Percentiles rank a stretch among this genome's conserved stretches.
Conservation (phyloP, 2,329 filamentous ascomycete genomes). For the Colletotrichum horii region DNA sequence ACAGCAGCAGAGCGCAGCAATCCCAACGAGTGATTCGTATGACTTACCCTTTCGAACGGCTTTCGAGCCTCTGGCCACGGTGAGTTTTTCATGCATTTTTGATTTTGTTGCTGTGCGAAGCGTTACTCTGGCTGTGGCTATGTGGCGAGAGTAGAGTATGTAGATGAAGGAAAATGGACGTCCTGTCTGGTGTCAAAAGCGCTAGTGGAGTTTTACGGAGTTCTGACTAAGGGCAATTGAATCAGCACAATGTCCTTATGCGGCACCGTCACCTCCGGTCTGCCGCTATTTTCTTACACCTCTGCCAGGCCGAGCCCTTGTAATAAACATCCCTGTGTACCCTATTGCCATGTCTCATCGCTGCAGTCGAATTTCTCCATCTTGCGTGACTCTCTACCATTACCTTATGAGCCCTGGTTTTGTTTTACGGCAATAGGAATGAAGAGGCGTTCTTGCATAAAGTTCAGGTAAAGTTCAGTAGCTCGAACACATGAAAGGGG, state of each 20-base stretch:
- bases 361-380: not conserved
- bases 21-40: not conserved
- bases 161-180: not conserved
- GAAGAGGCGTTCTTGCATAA: not conserved
- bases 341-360: not conserved
- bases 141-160: not conserved
- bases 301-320: not conserved
- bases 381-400: not conserved
- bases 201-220: not conserved
- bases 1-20: not conserved
- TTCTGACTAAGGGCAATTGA: not conserved
- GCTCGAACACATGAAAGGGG: not conserved
- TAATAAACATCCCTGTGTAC: not conserved
- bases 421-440: not conserved
- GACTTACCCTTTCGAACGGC: constrained; percentile 10
- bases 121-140: not conserved
- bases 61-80: constrained; percentile 1
- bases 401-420: not conserved
- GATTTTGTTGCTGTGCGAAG: not conserved
- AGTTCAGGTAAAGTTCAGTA: not conserved
- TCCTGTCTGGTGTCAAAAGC: not conserved
- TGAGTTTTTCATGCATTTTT: not conserved
- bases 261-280: not conserved
- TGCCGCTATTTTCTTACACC: not conserved
- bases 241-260: not conserved